phyloP scores from a whole-genome alignment of 2,329 filamentous ascomycete genomes.

The Aspergillus calidoustus region DNA sequence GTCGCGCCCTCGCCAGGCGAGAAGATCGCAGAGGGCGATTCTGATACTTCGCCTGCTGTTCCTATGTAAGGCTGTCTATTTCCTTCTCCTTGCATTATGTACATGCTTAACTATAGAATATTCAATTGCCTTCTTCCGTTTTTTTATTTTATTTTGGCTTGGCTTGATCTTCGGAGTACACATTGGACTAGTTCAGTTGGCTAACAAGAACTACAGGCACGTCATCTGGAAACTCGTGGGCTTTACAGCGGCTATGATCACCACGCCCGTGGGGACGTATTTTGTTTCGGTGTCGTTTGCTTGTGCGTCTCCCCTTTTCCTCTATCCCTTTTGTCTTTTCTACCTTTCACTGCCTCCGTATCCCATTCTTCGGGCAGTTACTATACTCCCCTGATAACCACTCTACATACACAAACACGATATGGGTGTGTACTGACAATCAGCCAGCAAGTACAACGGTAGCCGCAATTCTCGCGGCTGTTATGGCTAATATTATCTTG shows the following conservation, averaged over 20 bases:
- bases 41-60: slow-evolving; percentile 80
- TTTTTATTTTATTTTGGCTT: background rate
- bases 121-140: background rate
- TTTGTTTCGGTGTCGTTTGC: slow-evolving; percentile 81
- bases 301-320: slow-evolving; percentile 57
- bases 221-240: slow-evolving; percentile 89
- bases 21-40: slow-evolving; percentile 56
- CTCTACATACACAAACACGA: background rate
- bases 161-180: background rate
- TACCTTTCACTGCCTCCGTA: background rate
- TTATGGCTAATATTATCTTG: slow-evolving; percentile 89
- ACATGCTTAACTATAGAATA: background rate
- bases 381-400: background rate
- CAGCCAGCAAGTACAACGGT: slow-evolving; percentile 82
- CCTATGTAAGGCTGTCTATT: slow-evolving; percentile 65
- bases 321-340: background rate
- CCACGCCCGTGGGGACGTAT: slow-evolving; percentile 84
- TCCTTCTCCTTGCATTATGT: background rate
- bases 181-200: background rate
- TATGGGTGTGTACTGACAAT: background rate
- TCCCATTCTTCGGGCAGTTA: background rate
- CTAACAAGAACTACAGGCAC: slow-evolving; percentile 50
- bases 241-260: slow-evolving; percentile 91
- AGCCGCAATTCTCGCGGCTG: slow-evolving; percentile 80
- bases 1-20: slow-evolving; percentile 36